Evolutionary conservation across 1,139 yeast genomes (phyloP).

Genomic region (Debaryomycetaceae sp.): DNA sequence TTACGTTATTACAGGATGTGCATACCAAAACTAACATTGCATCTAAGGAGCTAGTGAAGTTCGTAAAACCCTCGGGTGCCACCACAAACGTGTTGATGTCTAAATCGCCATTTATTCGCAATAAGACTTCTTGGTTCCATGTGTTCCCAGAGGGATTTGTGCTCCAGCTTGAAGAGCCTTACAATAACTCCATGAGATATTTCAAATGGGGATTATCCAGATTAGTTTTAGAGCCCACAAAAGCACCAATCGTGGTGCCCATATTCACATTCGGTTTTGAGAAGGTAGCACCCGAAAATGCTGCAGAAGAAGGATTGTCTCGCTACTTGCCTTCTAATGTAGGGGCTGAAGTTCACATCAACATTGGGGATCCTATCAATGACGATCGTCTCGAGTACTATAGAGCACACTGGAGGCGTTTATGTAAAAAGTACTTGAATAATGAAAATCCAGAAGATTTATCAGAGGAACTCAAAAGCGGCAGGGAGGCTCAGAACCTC

Average conservation of each 20-base stretch:
- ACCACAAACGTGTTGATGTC: slow-evolving; percentile 33
- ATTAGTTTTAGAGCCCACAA: slow-evolving; percentile 73
- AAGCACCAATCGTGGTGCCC: slow-evolving; percentile 87
- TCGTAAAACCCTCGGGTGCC: slow-evolving; percentile 28
- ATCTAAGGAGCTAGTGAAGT: slow-evolving; percentile 17
- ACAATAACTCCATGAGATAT: slow-evolving; percentile 80
- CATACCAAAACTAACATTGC: slow-evolving; percentile 14
- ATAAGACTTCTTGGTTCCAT: slow-evolving; percentile 84
- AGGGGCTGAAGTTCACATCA: slow-evolving; percentile 66
- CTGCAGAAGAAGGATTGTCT: slow-evolving; percentile 49
- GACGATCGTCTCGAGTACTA: slow-evolving; percentile 57
- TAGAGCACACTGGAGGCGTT: slow-evolving; percentile 63
- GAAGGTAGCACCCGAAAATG: slow-evolving; percentile 77
- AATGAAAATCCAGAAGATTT: slow-evolving; percentile 54
- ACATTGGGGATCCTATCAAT: slow-evolving; percentile 69
- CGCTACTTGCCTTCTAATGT: slow-evolving; percentile 62
- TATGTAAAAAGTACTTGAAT: slow-evolving; percentile 54
- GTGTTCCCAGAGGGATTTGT: slow-evolving; percentile 96
- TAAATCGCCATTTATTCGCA: slow-evolving; percentile 48
- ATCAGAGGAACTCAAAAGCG: slow-evolving; percentile 57
- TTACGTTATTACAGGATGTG: slow-evolving; percentile 31
- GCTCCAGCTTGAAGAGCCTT: slow-evolving; percentile 77
- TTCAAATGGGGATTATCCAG: slow-evolving; percentile 96
- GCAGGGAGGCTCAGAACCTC: slow-evolving; percentile 58
- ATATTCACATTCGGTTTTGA: slow-evolving; percentile 86